Conservation (phyloP, 2,329 filamentous ascomycete species). For the Diatrype stigma region DNA sequence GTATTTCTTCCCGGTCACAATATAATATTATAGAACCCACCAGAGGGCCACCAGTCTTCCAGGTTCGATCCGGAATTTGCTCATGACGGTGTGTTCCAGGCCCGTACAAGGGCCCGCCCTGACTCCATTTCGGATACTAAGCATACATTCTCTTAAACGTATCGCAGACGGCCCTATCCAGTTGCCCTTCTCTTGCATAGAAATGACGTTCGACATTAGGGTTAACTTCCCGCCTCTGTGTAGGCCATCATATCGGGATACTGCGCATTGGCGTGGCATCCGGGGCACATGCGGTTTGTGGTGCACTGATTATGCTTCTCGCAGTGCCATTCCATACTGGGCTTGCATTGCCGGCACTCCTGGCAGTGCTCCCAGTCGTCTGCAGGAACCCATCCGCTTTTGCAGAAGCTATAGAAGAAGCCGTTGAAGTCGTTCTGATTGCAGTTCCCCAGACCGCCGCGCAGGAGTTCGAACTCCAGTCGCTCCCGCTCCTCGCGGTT, state of each 20-base stretch:
- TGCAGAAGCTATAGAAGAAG: conserved; percentile 30
- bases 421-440: conserved; percentile 28
- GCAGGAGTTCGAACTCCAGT: conserved; percentile 29
- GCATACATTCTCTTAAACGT: too few species aligned
- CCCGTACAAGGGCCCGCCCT: too few species aligned
- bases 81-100: too few species aligned
- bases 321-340: conserved; percentile 29
- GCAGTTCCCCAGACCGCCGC: conserved; percentile 26
- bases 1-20: too few species aligned
- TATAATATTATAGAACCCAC: too few species aligned
- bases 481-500: conserved; percentile 25
- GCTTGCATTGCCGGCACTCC: conserved; percentile 26
- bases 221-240: not conserved
- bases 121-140: too few species aligned
- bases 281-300: conserved; percentile 23
- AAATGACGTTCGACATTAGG: too few species aligned
- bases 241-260: conserved; percentile 16
- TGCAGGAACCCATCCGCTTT: conserved; percentile 24
- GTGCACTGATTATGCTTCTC: conserved; percentile 28
- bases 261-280: conserved; percentile 19
- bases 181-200: too few species aligned
- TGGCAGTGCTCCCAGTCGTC: conserved; percentile 27
- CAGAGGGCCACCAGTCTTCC: too few species aligned
- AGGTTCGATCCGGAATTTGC: too few species aligned
- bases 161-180: too few species aligned